A percentile compares a stretch with the other conserved stretches of the same genome.
Evolutionary conservation across 495 filamentous ascomycete genomes (phyloP).

Genomic region (Podospora bellae-mahoneyi): DNA sequence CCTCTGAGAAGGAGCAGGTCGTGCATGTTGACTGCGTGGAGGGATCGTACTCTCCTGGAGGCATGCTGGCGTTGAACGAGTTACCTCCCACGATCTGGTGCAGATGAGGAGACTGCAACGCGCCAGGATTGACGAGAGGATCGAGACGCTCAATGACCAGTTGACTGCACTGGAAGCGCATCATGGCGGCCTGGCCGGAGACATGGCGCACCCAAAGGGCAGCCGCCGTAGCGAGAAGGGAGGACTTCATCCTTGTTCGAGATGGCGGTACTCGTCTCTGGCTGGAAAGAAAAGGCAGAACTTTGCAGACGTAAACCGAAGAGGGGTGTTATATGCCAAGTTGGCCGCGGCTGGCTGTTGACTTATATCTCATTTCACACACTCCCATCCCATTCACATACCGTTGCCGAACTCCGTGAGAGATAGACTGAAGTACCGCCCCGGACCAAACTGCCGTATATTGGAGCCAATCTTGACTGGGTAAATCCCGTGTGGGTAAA

Average conservation of each 20-base stretch:
- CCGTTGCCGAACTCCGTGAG: not conserved
- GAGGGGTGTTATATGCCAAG: not conserved
- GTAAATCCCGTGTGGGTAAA: not conserved
- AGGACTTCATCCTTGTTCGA: constrained; percentile 22
- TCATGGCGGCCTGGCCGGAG: constrained; percentile 38
- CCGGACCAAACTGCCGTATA: not conserved
- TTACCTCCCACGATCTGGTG: constrained; percentile 40
- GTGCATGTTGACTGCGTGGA: constrained; percentile 32
- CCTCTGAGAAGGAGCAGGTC: constrained; percentile 31
- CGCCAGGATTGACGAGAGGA: constrained; percentile 43
- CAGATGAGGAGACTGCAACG: constrained; percentile 37
- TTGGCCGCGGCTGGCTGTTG: not conserved
- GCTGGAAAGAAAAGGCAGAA: not conserved
- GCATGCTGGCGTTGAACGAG: constrained; percentile 34
- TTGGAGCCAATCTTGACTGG: not conserved
- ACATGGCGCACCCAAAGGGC: constrained; percentile 28
- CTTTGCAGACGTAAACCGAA: not conserved
- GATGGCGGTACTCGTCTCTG: not conserved
- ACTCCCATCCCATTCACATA: not conserved
- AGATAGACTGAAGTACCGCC: not conserved
- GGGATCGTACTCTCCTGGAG: constrained; percentile 22
- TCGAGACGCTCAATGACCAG: constrained; percentile 44
- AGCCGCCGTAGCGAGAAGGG: constrained; percentile 31
- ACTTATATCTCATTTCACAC: not conserved
- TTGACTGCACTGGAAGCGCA: constrained; percentile 47